Conservation (phyloP, 1,284 basidiomycete genomes). For the Apiotrichum porosum region DNA sequence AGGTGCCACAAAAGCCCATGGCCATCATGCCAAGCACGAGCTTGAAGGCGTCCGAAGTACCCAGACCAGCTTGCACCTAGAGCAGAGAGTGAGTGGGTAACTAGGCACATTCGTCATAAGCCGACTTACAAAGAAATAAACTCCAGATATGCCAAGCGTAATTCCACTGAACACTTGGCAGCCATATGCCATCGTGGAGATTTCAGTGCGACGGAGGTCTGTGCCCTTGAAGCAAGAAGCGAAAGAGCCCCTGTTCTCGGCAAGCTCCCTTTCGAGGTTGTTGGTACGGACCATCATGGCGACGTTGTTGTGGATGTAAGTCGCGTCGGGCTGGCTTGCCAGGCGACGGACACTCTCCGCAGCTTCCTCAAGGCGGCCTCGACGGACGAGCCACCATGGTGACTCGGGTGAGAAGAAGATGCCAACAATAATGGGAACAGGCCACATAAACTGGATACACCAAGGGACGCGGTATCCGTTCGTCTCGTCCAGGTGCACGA, state of each 20-base stretch:
- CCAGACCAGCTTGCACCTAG: conserved; percentile 15
- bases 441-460: conserved; percentile 47
- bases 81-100: too few relatives aligned
- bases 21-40: conserved; percentile 6
- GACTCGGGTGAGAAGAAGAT: conserved; percentile 25
- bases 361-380: conserved; percentile 23
- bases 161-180: conserved; percentile 25
- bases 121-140: conserved; percentile 23
- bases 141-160: not conserved
- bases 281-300: conserved; percentile 35
- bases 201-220: conserved; percentile 18
- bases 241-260: conserved; percentile 17
- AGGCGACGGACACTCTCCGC: conserved; percentile 18
- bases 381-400: conserved; percentile 31
- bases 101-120: too few relatives aligned
- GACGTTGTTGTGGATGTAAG: conserved; percentile 26
- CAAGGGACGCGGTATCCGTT: conserved; percentile 14
- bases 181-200: conserved; percentile 9
- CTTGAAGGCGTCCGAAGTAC: conserved; percentile 8
- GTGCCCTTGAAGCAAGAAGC: conserved; percentile 29
- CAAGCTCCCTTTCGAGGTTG: conserved; percentile 25
- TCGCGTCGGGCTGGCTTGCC: conserved; percentile 11
- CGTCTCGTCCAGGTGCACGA: conserved; percentile 2
- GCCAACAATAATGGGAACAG: conserved; percentile 25
- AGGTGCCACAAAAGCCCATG: conserved; percentile 22